Percentiles rank a stretch among this genome's conserved stretches.
Conservation (phyloP, 208 protist species). For the Leptomonas seymouri region DNA sequence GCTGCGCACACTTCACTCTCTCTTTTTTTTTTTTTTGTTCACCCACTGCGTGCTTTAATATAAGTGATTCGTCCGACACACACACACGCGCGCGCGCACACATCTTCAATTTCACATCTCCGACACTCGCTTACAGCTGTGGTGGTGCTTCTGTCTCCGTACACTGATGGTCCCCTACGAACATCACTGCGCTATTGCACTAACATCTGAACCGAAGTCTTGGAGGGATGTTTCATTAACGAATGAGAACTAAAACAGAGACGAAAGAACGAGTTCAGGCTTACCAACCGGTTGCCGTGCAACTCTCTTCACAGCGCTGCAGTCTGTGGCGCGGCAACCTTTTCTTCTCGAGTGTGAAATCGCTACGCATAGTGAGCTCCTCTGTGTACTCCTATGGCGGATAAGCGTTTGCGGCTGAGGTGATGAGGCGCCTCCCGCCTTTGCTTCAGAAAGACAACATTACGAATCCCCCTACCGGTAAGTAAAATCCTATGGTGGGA, state of each 20-base stretch:
- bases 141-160: neutral
- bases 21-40: neutral
- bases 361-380: too few species aligned
- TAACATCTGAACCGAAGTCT: neutral
- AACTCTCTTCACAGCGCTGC: too few species aligned
- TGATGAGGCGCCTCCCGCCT: too few species aligned
- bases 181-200: slow-evolving; percentile 1
- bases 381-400: too few species aligned
- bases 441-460: too few species aligned
- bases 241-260: neutral
- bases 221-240: neutral
- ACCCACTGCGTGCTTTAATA: neutral
- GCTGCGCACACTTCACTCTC: neutral
- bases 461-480: too few species aligned
- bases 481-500: too few species aligned
- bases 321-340: too few species aligned
- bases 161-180: neutral
- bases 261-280: neutral
- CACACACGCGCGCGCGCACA: too few species aligned
- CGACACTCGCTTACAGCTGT: neutral
- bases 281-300: too few species aligned
- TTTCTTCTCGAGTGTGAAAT: too few species aligned
- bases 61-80: neutral
- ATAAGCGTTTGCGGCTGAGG: too few species aligned
- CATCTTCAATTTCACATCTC: neutral